A percentile compares a stretch with the other conserved stretches of the same genome.
phyloP scores from a whole-genome alignment of 345 rosid genomes.

The Sonneratia alba region DNA sequence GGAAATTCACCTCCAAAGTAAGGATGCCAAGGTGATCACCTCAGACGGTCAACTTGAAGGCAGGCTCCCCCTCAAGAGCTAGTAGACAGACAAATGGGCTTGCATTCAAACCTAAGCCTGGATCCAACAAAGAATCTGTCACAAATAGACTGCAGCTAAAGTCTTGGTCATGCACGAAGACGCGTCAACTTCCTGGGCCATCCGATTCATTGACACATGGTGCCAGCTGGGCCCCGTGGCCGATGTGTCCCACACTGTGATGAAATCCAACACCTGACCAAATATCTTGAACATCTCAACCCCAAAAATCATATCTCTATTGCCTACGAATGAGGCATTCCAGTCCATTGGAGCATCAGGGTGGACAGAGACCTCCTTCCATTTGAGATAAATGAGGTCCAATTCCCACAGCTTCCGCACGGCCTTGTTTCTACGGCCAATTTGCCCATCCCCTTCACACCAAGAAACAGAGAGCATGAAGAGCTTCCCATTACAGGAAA shows the following conservation, averaged over 20 bases:
- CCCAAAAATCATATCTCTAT: slow-evolving; percentile 58
- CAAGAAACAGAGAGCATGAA: slow-evolving; percentile 93
- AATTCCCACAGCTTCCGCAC: slow-evolving; percentile 93
- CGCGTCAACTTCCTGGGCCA: slow-evolving; percentile 67
- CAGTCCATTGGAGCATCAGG: slow-evolving; percentile 99
- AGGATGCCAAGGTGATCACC: neutral
- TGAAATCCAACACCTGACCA: slow-evolving; percentile 84
- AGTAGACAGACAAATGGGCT: neutral
- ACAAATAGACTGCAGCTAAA: slow-evolving; percentile 67
- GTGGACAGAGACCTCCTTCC: slow-evolving; percentile 79
- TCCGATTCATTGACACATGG: slow-evolving; percentile 66
- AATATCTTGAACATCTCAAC: slow-evolving; percentile 97
- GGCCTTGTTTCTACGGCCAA: slow-evolving; percentile 93
- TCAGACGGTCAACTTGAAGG: neutral
- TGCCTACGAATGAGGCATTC: slow-evolving; percentile 84
- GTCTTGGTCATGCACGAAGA: slow-evolving; percentile 79
- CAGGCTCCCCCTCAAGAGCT: neutral
- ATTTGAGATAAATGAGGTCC: slow-evolving; percentile 70
- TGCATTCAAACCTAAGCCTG: neutral
- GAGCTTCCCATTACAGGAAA: slow-evolving; percentile 58
- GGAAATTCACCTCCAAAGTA: neutral
- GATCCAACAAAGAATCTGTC: slow-evolving; percentile 2
- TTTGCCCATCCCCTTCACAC: slow-evolving; percentile 97
- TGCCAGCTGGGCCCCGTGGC: slow-evolving; percentile 47
- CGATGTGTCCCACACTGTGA: slow-evolving; percentile 50